Evolutionary conservation across 495 filamentous ascomycete species (phyloP), one percentile per base, ranked within the genome.

Genomic region (Penicillium coprophilum): DNA sequence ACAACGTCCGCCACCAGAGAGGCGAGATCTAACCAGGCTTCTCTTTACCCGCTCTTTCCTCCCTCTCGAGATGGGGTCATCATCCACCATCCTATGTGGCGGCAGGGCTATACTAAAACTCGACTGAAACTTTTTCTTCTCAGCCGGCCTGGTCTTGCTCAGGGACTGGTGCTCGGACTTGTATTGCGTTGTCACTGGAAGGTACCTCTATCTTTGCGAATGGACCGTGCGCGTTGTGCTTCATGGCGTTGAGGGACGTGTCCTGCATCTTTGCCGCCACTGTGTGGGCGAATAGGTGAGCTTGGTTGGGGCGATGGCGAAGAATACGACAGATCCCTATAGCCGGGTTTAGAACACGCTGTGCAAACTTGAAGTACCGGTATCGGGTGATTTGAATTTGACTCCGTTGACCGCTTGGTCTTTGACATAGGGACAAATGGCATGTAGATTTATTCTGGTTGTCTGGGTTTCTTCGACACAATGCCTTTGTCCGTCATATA

Each of bases 181-280:
- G 64, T 64, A 62, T 48, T 41, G 19, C 30, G 1, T 50, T 38
- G 61, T 67, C 54, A 59, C 58, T 50, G 24, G 28, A 19, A 59
- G 21, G 64, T 67, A 67, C 36, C 27, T 31, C 24, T 49, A 3
- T 45, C 1, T 24, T 6, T 47, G 10, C 11, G 19, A 34, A 50
- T 44, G 23, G 36, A 40, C 17, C 6, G 27, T 41, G 31, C n/a
- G 27, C 31, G 38, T 43, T 36, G 30, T 53, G 41, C 50, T 23
- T 46, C 38, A 36, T 20, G 36, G 50, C 43, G 36, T 31, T 51
- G 27, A 28, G 51, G 59, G 57, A 46, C 57, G 55, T 65, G 62
- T 61, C 48, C 56, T 63, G 65, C 59, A 63, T 65, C 24, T 52
- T 52, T 46, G 45, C 61, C 56, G 58, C 58, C 62, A 64, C 58